Evolutionary conservation across 805 yeast species (phyloP).

Genomic region (Metschnikowia reukaufii): DNA sequence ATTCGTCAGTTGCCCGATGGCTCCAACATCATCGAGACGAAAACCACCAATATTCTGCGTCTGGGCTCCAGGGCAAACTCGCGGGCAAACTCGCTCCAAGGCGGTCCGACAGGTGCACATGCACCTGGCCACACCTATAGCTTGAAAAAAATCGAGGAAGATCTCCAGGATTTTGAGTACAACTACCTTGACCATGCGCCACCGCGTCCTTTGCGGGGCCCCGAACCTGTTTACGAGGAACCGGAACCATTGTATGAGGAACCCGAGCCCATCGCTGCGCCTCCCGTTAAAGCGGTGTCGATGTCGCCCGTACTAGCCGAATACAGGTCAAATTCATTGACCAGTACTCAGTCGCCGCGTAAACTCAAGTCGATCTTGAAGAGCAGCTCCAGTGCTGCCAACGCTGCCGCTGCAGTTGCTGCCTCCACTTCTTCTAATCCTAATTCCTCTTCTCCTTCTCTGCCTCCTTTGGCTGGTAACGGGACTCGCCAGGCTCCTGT

Average conservation of each 20-base stretch:
- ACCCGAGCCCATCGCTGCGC: neutral
- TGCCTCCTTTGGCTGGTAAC: too few species aligned
- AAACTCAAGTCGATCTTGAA: constrained; percentile 40
- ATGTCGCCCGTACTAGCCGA: constrained; percentile 2
- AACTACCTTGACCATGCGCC: constrained; percentile 34
- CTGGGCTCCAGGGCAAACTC: constrained; percentile 32
- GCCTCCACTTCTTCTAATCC: constrained; percentile 1
- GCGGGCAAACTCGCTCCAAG: constrained; percentile 25
- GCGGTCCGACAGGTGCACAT: constrained; percentile 8
- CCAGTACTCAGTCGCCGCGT: constrained; percentile 20
- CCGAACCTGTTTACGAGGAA: neutral
- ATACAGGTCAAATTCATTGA: constrained; percentile 14
- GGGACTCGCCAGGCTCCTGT: too few species aligned
- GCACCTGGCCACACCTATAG: constrained; percentile 22
- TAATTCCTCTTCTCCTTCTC: too few species aligned
- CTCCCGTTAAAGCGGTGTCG: neutral
- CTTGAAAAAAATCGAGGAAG: constrained; percentile 43
- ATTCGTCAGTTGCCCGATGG: constrained; percentile 49
- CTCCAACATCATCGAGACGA: constrained; percentile 42
- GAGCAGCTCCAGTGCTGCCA: constrained; percentile 15
- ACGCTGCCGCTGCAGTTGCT: constrained; percentile 10
- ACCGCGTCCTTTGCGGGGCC: constrained; percentile 3
- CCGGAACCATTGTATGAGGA: neutral
- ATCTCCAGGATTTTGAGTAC: constrained; percentile 43
- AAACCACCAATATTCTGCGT: constrained; percentile 41